Percentiles rank a stretch among this genome's conserved stretches.
These are phyloP conservation scores for Pontederia crassipes DNA, from an alignment of 176 grass and related monocot genomes.

Conservation along the genomic window DNA sequence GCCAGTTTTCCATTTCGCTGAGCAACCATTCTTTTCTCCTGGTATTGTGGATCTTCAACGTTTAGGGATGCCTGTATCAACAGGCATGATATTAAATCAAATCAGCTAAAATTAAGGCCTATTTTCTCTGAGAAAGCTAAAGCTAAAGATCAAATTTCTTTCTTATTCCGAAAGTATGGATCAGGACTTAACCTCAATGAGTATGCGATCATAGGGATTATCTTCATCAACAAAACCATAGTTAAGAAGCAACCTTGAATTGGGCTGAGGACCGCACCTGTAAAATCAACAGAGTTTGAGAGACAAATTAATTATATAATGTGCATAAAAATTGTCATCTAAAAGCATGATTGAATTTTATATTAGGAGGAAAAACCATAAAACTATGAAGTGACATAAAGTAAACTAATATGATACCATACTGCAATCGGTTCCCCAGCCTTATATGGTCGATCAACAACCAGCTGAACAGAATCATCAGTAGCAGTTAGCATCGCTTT, in stretches of 20 bases:
- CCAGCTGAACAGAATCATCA: constrained; percentile 69
- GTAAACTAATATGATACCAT: constrained; percentile 65
- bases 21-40: constrained; percentile 98
- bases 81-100: background rate
- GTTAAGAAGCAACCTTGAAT: constrained; percentile 91
- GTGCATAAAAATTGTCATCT: background rate
- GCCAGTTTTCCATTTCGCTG: constrained; percentile 89
- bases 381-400: background rate
- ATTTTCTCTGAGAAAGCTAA: constrained; percentile 5
- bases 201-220: constrained; percentile 88
- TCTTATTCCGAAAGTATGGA: background rate
- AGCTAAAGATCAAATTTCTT: background rate
- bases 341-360: background rate
- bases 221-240: constrained; percentile 99
- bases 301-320: background rate
- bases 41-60: constrained; percentile 94
- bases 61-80: constrained; percentile 76
- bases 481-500: constrained; percentile 89
- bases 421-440: constrained; percentile 74
- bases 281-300: constrained; percentile 40
- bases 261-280: constrained; percentile 98
- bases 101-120: background rate
- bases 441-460: constrained; percentile 81
- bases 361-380: constrained; percentile 3
- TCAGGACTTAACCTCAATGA: constrained; percentile 51